phyloP scores from a whole-genome alignment of 139 green algal genomes.

The Coccomyxa sp. region DNA sequence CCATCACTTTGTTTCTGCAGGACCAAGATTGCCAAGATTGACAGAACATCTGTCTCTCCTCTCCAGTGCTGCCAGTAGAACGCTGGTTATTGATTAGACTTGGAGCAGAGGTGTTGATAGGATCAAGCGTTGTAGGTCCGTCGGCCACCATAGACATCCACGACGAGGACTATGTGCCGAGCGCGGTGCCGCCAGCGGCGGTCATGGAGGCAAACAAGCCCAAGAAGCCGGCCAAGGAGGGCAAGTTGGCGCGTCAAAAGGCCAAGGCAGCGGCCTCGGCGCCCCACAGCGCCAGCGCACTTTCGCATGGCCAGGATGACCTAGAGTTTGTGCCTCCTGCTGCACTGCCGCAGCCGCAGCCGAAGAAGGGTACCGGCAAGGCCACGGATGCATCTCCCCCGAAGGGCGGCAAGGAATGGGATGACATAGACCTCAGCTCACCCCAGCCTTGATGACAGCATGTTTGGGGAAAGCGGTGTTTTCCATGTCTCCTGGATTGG shows the following conservation, averaged over 20 bases:
- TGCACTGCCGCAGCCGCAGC: background rate
- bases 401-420: background rate
- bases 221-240: background rate
- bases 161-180: background rate
- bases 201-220: background rate
- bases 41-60: too few relatives aligned
- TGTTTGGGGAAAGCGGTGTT: background rate
- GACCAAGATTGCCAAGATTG: too few relatives aligned
- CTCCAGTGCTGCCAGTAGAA: too few relatives aligned
- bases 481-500: too few relatives aligned
- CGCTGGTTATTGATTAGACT: too few relatives aligned
- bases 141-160: background rate
- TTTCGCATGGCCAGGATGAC: background rate
- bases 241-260: background rate
- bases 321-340: background rate
- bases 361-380: background rate
- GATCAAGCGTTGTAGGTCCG: background rate
- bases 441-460: constrained; percentile 2
- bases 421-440: background rate
- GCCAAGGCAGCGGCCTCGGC: background rate
- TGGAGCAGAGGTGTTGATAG: too few relatives aligned
- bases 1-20: too few relatives aligned
- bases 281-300: background rate
- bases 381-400: background rate
- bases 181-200: background rate